Evolutionary conservation across 2,329 filamentous ascomycete species (phyloP), one percentile per base, ranked within the genome.

Genomic region (Zelopaecilomyces penicillatus): DNA sequence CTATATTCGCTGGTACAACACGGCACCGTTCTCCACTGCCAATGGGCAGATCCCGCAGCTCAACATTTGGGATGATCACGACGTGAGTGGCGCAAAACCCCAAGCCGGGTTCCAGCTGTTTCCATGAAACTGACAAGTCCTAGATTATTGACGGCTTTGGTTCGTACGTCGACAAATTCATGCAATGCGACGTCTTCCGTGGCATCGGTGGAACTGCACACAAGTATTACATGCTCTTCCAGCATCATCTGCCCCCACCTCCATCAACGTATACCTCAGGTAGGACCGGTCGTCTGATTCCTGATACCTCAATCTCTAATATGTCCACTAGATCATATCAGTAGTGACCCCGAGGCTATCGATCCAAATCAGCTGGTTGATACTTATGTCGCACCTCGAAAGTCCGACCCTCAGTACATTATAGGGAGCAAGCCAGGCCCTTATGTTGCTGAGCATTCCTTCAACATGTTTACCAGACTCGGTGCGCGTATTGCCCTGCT

Each of bases 211-310:
- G 87, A 30, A 82, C 90, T 44, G 93, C 93, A 1, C 94, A 93
- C 73, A 98, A 98, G 65, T 97, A 97, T 66, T 98, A 98, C 62
- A 79, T 97, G 76, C 77, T 98, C 7, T 98, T 98, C 66, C 93
- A 98, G 67, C 93, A 98, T 55, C 91, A 96, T 57, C 69, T 94
- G 41, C 79, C 90, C 9, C 91, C 91, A 1, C 89, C 91, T 0
- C 71, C 76, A 50, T 90, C 86, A 30, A 95, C 90, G 1, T 96
- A 83, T 62, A 95, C 88, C 3, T 87, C 87, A 1, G 85, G 85
- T 73, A 51, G 49, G 48, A 26, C 5, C 8, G 10, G 5, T 7
- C 11, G 9, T 27, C 3, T 19, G 30, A 19, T 19, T 19, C 19
- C 3, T 19, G 19, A 19, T 19, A 19, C 19, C 19, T 19, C 19